Percentiles rank a stretch among this genome's conserved stretches.
Conservation (phyloP, 495 filamentous ascomycete genomes). For the Immersiella caudata region DNA sequence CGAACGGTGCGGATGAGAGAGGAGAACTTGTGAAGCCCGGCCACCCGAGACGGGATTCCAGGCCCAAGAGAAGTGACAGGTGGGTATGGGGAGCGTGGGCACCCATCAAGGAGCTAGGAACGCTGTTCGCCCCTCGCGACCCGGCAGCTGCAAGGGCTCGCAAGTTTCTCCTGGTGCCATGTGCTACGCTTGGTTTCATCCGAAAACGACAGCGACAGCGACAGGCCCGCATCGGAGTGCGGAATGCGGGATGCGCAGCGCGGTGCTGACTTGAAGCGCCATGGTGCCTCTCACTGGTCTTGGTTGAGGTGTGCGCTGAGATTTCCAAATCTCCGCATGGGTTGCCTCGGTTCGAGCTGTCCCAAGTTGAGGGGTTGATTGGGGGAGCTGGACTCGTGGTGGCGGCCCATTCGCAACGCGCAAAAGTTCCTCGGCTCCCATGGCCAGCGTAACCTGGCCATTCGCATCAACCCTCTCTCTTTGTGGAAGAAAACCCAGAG, state of each 20-base stretch:
- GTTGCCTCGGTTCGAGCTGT: neutral
- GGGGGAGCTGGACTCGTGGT: neutral
- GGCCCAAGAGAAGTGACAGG: neutral
- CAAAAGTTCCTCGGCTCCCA: neutral
- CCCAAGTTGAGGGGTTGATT: neutral
- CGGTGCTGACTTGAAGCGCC: neutral
- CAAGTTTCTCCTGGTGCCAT: neutral
- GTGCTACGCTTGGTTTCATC: neutral
- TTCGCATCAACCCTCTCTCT: neutral
- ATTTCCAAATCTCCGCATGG: conserved; percentile 5
- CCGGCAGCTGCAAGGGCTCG: neutral
- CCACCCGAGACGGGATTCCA: neutral
- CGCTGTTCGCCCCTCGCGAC: neutral
- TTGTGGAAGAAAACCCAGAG: neutral
- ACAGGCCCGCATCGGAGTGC: neutral
- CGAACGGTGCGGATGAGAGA: neutral
- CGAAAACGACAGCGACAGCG: neutral
- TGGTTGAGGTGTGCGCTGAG: neutral
- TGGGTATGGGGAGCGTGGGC: neutral
- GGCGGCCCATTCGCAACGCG: neutral
- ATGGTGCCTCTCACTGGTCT: neutral
- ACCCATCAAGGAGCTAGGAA: neutral
- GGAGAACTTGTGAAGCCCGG: neutral
- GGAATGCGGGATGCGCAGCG: neutral
- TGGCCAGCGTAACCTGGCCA: neutral